Evolutionary conservation across 176 grass and related monocot genomes (phyloP), one percentile per base, ranked within the genome.

Genomic region (Zoysia japonica): DNA sequence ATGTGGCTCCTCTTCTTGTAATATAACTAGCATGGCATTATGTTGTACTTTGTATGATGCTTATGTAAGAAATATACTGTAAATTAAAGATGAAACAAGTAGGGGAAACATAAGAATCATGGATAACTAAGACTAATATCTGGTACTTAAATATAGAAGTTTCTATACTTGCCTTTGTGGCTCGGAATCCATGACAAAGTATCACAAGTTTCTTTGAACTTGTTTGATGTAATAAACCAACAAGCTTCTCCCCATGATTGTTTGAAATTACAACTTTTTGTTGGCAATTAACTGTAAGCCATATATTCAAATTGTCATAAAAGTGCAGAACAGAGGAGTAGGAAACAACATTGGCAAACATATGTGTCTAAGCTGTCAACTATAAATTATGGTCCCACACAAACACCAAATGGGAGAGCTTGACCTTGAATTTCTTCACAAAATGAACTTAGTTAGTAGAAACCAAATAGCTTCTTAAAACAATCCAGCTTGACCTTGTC

Each of bases 171-270:
- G 81, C 95, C 95, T 97, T 97, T 51, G 92, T 87, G 77, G 92
- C 92, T 69, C 71, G 83, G 9, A 97, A 92, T 74, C 95, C 95
- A 90, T 97, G 95, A 45, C 89, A 97, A 67, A 92, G 62, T 47
- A 94, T 90, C 65, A 94, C 88, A 80, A 98, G 88, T 76, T 98
- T 87, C 62, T 90, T 84, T 1, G 85, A 94, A 54, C 48, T 70
- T 81, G 84, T 76, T 74, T 92, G 82, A 83, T 98, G 89, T 10
- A 98, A 86, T 64, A 98, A 15, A 37, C 92, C 95, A 16, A 86
- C 88, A 82, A 98, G 88, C 50, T 87, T 92, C 77, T 92, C 95
- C 48, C 83, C 95, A 61, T 82, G 63, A 15, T 83, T 83, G 49
- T 98, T 98, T 76, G 37, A 61, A 79, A 94, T 87, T n/a, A 83